phyloP scores from a whole-genome alignment of 1,284 basidiomycete genomes.

The Erythrobasidium hasegawianum region DNA sequence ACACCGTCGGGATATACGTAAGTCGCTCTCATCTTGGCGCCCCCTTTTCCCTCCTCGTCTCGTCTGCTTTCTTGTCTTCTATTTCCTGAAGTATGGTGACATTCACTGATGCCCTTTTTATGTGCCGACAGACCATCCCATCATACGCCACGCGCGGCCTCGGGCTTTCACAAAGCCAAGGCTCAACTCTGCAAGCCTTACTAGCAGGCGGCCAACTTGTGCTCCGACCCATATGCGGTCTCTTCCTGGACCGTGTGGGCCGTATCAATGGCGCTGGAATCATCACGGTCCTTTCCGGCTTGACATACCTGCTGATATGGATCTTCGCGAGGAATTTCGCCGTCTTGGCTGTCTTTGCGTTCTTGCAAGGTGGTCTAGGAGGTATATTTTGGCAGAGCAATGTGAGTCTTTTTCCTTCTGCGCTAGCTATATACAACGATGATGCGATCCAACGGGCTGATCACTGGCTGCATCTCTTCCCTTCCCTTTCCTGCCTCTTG shows the following conservation, averaged over 20 bases:
- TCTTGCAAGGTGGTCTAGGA: conserved; percentile 50
- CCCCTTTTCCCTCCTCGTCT: not conserved
- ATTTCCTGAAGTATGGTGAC: not conserved
- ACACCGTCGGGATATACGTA: conserved; percentile 51
- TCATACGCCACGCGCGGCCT: conserved; percentile 51
- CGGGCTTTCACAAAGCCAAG: conserved; percentile 50
- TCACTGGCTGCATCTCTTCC: too few species aligned
- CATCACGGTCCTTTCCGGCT: conserved; percentile 50
- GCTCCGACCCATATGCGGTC: conserved; percentile 51
- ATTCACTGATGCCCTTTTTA: too few species aligned
- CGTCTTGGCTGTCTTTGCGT: conserved; percentile 50
- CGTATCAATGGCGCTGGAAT: conserved; percentile 51
- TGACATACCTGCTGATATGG: conserved; percentile 52
- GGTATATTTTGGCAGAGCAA: conserved; percentile 50
- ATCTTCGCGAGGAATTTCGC: conserved; percentile 50
- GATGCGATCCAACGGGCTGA: too few species aligned
- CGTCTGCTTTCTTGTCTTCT: not conserved
- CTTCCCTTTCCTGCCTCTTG: too few species aligned
- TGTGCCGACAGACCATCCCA: conserved; percentile 46
- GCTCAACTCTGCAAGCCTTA: conserved; percentile 51
- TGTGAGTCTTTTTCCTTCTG: not conserved
- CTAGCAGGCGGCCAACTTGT: conserved; percentile 52
- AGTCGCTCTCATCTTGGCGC: conserved; percentile 4
- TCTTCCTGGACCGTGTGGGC: conserved; percentile 50
- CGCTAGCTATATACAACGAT: too few species aligned